Evolutionary conservation across 2,329 filamentous ascomycete species (phyloP).

Genomic region (Calycina marina): DNA sequence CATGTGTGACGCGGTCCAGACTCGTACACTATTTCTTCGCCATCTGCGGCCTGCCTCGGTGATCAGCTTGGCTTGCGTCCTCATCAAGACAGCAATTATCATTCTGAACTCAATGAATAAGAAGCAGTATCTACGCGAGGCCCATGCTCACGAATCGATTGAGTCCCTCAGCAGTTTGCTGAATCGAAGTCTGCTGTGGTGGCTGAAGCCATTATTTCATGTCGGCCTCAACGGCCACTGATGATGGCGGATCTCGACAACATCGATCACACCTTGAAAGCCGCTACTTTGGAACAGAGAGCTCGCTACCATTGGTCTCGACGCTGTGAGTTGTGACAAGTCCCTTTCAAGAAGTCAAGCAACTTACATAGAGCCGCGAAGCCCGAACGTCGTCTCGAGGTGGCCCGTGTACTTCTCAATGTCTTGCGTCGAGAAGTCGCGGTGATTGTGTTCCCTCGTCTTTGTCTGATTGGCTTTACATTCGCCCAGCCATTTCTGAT

Average conservation of each 20-base stretch:
- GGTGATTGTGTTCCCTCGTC: slow-evolving; percentile 9
- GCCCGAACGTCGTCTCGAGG: slow-evolving; percentile 8
- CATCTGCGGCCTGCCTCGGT: not conserved
- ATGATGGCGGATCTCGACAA: slow-evolving; percentile 18
- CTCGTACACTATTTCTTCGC: not conserved
- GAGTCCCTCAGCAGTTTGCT: slow-evolving; percentile 24
- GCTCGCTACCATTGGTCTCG: slow-evolving; percentile 1
- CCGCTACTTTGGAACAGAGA: slow-evolving; percentile 5
- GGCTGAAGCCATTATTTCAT: slow-evolving; percentile 23
- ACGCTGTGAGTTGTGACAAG: not conserved
- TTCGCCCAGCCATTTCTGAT: slow-evolving; percentile 13
- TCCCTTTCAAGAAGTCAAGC: not conserved
- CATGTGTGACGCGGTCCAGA: not conserved
- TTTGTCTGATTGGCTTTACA: slow-evolving; percentile 13
- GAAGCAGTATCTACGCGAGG: slow-evolving; percentile 4
- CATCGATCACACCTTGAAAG: slow-evolving; percentile 9
- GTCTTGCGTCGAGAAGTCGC: slow-evolving; percentile 8
- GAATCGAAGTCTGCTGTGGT: slow-evolving; percentile 23
- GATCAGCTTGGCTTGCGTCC: slow-evolving; percentile 2
- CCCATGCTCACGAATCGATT: slow-evolving; percentile 9
- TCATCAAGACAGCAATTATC: slow-evolving; percentile 10
- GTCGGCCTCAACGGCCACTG: slow-evolving; percentile 19
- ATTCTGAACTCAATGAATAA: slow-evolving; percentile 13
- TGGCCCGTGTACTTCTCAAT: slow-evolving; percentile 6
- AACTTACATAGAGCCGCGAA: not conserved